These are phyloP conservation scores for Pichia sp. DNA, from an alignment of 1,139 yeast species.

Conservation along the genomic window DNA sequence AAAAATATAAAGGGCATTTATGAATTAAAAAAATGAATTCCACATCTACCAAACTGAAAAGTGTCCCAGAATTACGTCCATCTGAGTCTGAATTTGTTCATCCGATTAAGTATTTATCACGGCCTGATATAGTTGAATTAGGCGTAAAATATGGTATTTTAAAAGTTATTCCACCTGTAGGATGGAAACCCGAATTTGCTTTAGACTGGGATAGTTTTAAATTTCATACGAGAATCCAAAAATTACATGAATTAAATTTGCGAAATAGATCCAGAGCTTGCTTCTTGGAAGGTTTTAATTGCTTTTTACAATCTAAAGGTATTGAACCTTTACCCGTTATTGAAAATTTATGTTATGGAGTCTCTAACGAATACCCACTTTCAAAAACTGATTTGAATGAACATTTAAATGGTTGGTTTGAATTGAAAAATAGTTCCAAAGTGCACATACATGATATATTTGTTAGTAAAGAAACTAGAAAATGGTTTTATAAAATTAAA, in stretches of 20 bases:
- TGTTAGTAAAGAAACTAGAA: constrained; percentile 13
- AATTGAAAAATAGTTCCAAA: constrained; percentile 13
- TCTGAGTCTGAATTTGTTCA: constrained; percentile 47
- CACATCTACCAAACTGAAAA: neutral
- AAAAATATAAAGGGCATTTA: too few relatives aligned
- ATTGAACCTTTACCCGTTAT: constrained; percentile 13
- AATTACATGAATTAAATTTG: constrained; percentile 56
- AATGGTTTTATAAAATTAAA: constrained; percentile 14
- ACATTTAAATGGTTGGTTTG: constrained; percentile 21
- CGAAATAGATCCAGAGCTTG: constrained; percentile 56
- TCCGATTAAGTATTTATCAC: constrained; percentile 57
- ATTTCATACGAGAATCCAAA: constrained; percentile 63
- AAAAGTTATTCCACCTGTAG: constrained; percentile 57
- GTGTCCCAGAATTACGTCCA: constrained; percentile 33
- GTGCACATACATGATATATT: constrained; percentile 29
- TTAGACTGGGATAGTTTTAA: constrained; percentile 45
- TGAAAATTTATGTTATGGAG: constrained; percentile 15
- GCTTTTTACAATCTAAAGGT: constrained; percentile 44
- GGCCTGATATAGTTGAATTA: constrained; percentile 41
- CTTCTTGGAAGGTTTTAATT: constrained; percentile 53
- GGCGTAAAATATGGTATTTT: constrained; percentile 61
- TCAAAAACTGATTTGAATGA: neutral
- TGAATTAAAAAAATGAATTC: too few relatives aligned
- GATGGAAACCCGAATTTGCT: constrained; percentile 50
- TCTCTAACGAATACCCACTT: constrained; percentile 5